Evolutionary conservation across 345 rosid genomes (phyloP).

Genomic region (Sisymbrium irio): DNA sequence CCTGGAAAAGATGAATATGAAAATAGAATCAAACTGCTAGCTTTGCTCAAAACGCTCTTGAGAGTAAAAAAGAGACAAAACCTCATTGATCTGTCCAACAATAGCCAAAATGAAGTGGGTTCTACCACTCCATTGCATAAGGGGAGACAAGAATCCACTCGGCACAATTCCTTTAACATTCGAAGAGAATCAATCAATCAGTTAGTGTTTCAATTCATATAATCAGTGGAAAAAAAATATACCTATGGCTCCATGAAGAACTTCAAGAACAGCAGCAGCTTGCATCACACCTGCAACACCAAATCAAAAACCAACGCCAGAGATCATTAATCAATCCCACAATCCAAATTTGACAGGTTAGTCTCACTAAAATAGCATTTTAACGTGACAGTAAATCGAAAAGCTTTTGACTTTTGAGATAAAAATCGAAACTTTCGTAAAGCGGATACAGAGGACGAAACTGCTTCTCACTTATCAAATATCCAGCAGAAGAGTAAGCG

Average conservation of each 20-base stretch:
- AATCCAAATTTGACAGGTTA: neutral
- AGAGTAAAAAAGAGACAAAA: constrained; percentile 14
- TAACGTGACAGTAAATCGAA: too few relatives aligned
- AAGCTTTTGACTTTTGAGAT: too few relatives aligned
- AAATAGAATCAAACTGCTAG: neutral
- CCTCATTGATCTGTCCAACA: constrained; percentile 56
- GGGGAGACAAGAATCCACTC: constrained; percentile 69
- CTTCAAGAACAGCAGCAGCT: constrained; percentile 59
- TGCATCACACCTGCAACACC: constrained; percentile 65
- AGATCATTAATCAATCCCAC: neutral
- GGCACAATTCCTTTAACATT: constrained; percentile 65
- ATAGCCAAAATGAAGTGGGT: constrained; percentile 59
- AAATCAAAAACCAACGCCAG: neutral
- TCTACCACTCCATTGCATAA: constrained; percentile 89
- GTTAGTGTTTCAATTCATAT: neutral
- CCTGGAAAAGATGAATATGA: constrained; percentile 34
- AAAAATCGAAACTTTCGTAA: too few relatives aligned
- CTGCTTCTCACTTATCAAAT: constrained; percentile 50
- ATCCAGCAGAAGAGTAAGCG: constrained; percentile 69
- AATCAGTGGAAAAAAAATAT: neutral
- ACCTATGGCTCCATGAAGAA: constrained; percentile 85
- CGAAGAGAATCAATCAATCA: neutral
- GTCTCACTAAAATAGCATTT: neutral
- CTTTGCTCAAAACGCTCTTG: neutral
- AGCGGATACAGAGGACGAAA: neutral